These are phyloP conservation scores for Umbilicus rupestris DNA, from an alignment of 164 flowering plant genomes.

Conservation along the genomic window DNA sequence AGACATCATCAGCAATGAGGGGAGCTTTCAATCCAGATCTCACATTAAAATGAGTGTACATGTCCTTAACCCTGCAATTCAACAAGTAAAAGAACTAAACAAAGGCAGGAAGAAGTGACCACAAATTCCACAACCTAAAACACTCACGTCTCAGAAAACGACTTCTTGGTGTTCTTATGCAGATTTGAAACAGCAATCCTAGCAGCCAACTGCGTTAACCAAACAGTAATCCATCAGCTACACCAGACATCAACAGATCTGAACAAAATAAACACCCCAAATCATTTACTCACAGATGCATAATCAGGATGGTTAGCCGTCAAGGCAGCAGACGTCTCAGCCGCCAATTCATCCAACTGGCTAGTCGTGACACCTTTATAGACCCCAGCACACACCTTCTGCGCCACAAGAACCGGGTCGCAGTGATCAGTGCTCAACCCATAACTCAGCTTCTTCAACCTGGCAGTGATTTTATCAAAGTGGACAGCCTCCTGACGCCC, in stretches of 20 bases:
- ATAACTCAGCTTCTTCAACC: constrained; percentile 96
- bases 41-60: constrained; percentile 69
- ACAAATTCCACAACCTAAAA: neutral
- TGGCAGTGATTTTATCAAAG: constrained; percentile 93
- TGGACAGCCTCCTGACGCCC: constrained; percentile 93
- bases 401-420: constrained; percentile 87
- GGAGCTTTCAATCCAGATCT: constrained; percentile 80
- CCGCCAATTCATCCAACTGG: constrained; percentile 93
- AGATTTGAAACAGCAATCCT: constrained; percentile 93
- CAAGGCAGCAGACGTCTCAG: constrained; percentile 96
- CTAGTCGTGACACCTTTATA: constrained; percentile 97
- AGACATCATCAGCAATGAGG: constrained; percentile 88
- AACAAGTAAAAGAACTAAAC: neutral
- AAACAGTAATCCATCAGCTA: neutral
- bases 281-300: constrained; percentile 53
- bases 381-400: constrained; percentile 97
- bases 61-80: constrained; percentile 57
- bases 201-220: constrained; percentile 65
- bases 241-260: neutral
- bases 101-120: no score
- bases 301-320: constrained; percentile 96
- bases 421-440: constrained; percentile 88
- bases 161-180: constrained; percentile 89
- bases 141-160: constrained; percentile 95
- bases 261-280: neutral